phyloP scores from a whole-genome alignment of 2,329 filamentous ascomycete species.

The Aspergillus sp. region DNA sequence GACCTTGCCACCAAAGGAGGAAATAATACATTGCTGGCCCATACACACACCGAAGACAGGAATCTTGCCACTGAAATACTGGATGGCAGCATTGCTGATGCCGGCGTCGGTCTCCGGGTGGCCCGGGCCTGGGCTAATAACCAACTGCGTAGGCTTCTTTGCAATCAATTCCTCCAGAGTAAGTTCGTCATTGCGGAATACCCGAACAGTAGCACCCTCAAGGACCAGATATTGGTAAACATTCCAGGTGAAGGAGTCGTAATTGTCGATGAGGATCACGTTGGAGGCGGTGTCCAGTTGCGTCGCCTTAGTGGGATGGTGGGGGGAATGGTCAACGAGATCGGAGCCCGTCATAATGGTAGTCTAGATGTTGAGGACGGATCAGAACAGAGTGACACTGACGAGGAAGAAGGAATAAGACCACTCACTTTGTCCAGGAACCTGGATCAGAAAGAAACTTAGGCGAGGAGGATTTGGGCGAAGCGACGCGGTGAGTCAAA shows the following conservation, averaged over 20 bases:
- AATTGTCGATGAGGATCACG: conserved; percentile 95
- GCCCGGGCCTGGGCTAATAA: conserved; percentile 91
- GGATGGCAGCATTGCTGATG: conserved; percentile 86
- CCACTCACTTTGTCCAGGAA: neutral
- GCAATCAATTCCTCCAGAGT: conserved; percentile 77
- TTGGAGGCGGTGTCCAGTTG: conserved; percentile 79
- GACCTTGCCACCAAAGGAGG: conserved; percentile 87
- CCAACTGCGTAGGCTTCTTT: conserved; percentile 85
- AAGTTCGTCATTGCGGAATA: conserved; percentile 90
- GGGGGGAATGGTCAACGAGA: conserved; percentile 77
- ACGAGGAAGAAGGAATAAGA: neutral
- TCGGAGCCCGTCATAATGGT: conserved; percentile 34
- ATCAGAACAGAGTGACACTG: neutral
- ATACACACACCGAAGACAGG: conserved; percentile 97
- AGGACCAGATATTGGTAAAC: conserved; percentile 97
- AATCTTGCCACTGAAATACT: conserved; percentile 89
- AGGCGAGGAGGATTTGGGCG: neutral
- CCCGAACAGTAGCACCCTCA: conserved; percentile 88
- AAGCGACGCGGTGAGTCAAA: conserved; percentile 6
- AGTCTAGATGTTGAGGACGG: conserved; percentile 12
- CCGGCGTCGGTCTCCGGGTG: conserved; percentile 90
- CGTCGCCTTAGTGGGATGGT: conserved; percentile 69
- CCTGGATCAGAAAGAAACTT: neutral
- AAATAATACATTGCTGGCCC: conserved; percentile 98
- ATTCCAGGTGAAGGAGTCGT: conserved; percentile 99